phyloP scores from a whole-genome alignment of 2,329 filamentous ascomycete genomes.

The Knufia petricola region DNA sequence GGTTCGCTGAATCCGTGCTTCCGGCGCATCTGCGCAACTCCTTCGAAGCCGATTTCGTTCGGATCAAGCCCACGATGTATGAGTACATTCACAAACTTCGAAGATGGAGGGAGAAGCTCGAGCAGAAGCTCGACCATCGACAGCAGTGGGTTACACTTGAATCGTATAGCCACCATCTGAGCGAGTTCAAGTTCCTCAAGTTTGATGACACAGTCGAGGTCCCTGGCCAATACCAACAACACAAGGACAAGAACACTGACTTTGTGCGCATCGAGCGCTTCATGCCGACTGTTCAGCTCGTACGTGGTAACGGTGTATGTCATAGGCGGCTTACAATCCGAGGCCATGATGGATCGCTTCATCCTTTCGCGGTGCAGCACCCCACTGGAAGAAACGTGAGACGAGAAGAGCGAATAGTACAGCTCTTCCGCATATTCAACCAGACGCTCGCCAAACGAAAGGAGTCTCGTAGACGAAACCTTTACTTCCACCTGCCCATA shows the following conservation, averaged over 20 bases:
- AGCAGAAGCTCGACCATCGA: slow-evolving; percentile 88
- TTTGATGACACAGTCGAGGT: slow-evolving; percentile 92
- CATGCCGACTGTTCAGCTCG: slow-evolving; percentile 85
- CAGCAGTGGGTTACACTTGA: slow-evolving; percentile 66
- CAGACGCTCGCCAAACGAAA: slow-evolving; percentile 85
- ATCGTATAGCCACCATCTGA: slow-evolving; percentile 77
- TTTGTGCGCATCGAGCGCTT: slow-evolving; percentile 97
- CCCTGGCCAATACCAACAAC: slow-evolving; percentile 90
- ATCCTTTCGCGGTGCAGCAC: slow-evolving; percentile 93
- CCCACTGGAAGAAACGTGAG: slow-evolving; percentile 86
- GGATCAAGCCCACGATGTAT: slow-evolving; percentile 90
- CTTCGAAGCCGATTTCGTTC: slow-evolving; percentile 95
- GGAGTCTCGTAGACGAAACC: slow-evolving; percentile 82
- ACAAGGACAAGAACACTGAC: slow-evolving; percentile 98
- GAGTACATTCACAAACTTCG: slow-evolving; percentile 97
- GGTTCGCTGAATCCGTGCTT: slow-evolving; percentile 92
- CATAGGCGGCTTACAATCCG: slow-evolving; percentile 91
- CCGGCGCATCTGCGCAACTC: slow-evolving; percentile 90
- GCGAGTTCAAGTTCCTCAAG: slow-evolving; percentile 94
- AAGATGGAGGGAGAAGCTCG: slow-evolving; percentile 93
- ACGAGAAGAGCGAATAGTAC: slow-evolving; percentile 86
- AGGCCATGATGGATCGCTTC: slow-evolving; percentile 93
- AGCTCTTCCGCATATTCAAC: slow-evolving; percentile 96
- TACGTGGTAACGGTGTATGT: slow-evolving; percentile 81
- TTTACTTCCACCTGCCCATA: slow-evolving; percentile 91